These are phyloP conservation scores for Kwoniella heveanensis DNA, from an alignment of 768 basidiomycete species.

Conservation along the genomic window DNA sequence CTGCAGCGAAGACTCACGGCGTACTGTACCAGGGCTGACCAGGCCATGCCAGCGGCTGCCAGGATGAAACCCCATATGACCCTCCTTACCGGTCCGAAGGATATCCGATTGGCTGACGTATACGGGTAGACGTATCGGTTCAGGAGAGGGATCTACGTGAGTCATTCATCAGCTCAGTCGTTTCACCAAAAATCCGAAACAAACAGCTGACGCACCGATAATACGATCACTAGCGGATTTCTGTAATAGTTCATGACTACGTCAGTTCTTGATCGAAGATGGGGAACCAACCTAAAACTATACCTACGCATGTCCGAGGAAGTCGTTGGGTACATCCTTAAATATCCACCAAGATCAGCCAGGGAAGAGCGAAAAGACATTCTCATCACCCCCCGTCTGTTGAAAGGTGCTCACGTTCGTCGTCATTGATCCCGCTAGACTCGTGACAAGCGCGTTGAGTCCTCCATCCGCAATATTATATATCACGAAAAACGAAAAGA, in stretches of 20 bases:
- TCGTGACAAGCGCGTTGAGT: slow-evolving; percentile 39
- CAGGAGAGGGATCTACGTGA: slow-evolving; percentile 21
- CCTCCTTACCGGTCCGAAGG: slow-evolving; percentile 25
- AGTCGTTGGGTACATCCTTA: slow-evolving; percentile 48
- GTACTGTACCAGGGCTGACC: slow-evolving; percentile 24
- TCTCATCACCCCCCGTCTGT: too few species aligned
- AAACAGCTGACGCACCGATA: slow-evolving; percentile 12
- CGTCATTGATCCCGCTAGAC: slow-evolving; percentile 46
- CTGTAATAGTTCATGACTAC: slow-evolving; percentile 9
- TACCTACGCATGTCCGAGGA: slow-evolving; percentile 32
- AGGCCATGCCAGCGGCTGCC: slow-evolving; percentile 21
- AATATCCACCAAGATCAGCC: not conserved
- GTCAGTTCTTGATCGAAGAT: too few species aligned
- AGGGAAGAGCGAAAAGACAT: not conserved
- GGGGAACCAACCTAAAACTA: too few species aligned
- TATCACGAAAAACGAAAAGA: slow-evolving; percentile 46
- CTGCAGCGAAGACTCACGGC: slow-evolving; percentile 10
- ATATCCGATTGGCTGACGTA: slow-evolving; percentile 8
- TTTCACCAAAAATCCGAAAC: too few species aligned
- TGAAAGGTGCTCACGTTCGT: slow-evolving; percentile 28
- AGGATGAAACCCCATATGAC: slow-evolving; percentile 25
- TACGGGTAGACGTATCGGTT: slow-evolving; percentile 27
- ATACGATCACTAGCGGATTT: slow-evolving; percentile 24
- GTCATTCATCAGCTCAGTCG: slow-evolving; percentile 2
- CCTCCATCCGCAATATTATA: slow-evolving; percentile 48